These are phyloP conservation scores for Ogataea corticis DNA, from an alignment of 805 yeast genomes.

Conservation along the genomic window DNA sequence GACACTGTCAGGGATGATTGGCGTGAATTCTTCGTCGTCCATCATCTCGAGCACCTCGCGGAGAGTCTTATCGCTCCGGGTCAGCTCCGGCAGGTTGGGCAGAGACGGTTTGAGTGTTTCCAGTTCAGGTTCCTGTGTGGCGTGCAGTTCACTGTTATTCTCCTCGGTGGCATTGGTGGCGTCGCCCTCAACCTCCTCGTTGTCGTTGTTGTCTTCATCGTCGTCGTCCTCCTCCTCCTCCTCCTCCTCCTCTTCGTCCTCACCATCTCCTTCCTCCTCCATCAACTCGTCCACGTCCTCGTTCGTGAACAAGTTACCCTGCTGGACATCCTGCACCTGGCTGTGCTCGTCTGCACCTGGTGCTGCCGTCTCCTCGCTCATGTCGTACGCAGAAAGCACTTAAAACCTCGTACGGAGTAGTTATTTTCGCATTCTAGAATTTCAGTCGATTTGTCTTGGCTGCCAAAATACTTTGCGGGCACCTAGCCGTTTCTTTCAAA, in stretches of 20 bases:
- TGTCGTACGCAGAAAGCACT: too few relatives aligned
- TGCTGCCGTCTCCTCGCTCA: too few relatives aligned
- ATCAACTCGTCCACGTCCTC: conserved; percentile 24
- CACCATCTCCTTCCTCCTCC: conserved; percentile 36
- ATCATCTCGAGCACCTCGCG: conserved; percentile 82
- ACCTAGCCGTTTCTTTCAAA: not conserved
- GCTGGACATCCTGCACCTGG: not conserved
- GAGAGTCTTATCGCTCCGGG: conserved; percentile 77
- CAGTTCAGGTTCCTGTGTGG: conserved; percentile 28
- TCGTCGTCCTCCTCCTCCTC: not conserved
- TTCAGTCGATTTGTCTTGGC: not conserved
- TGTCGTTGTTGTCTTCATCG: conserved; percentile 4
- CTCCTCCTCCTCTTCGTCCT: conserved; percentile 19
- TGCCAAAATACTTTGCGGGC: not conserved
- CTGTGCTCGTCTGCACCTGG: too few relatives aligned
- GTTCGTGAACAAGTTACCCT: conserved; percentile 21
- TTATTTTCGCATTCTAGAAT: not conserved
- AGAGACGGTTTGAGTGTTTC: conserved; percentile 30
- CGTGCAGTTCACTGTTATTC: not conserved
- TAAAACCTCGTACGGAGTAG: not conserved
- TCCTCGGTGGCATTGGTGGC: conserved; percentile 11
- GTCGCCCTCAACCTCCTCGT: conserved; percentile 15
- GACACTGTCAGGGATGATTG: conserved; percentile 95
- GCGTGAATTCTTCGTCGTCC: conserved; percentile 94
- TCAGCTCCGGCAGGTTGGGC: conserved; percentile 63